These are phyloP conservation scores for Fusarium devonianum DNA, from an alignment of 2,329 filamentous ascomycete genomes.

Conservation along the genomic window DNA sequence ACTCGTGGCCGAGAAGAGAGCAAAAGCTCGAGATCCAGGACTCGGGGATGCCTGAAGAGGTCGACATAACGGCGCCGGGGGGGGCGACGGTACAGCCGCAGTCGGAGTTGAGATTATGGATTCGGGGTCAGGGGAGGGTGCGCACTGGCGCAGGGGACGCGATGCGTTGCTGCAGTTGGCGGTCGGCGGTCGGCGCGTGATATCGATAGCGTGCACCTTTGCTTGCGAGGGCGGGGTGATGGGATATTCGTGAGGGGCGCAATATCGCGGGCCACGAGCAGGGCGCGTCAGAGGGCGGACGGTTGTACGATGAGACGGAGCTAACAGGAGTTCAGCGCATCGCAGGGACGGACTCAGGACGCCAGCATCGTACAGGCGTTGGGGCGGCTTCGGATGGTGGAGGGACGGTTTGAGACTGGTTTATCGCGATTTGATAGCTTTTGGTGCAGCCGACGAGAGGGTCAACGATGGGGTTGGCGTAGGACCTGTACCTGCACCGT, in stretches of 20 bases:
- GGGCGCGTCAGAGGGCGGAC: too few relatives aligned
- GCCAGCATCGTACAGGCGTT: constrained; percentile 21
- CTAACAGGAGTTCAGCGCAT: constrained; percentile 7
- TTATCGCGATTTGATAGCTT: constrained; percentile 26
- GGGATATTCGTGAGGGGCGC: constrained; percentile 34
- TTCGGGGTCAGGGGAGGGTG: constrained; percentile 21
- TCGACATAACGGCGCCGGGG: constrained; percentile 57
- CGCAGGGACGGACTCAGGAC: constrained; percentile 2
- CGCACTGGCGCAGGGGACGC: constrained; percentile 18
- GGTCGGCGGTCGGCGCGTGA: constrained; percentile 14
- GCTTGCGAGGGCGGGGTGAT: constrained; percentile 40
- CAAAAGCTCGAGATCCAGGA: constrained; percentile 99
- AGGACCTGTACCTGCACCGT: constrained; percentile 13
- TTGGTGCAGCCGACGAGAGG: constrained; percentile 21
- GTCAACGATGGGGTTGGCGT: constrained; percentile 10
- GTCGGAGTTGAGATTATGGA: too few relatives aligned
- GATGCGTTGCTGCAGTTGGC: not conserved
- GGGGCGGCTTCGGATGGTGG: not conserved
- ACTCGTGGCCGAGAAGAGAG: constrained; percentile 93
- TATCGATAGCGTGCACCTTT: constrained; percentile 39
- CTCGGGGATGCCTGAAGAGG: constrained; percentile 71
- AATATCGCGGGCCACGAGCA: constrained; percentile 22
- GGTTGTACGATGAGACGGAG: not conserved
- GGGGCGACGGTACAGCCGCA: constrained; percentile 9
- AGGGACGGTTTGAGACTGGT: constrained; percentile 11